Evolutionary conservation across 176 grass and related monocot genomes (phyloP).

Genomic region (Musa beccarii): DNA sequence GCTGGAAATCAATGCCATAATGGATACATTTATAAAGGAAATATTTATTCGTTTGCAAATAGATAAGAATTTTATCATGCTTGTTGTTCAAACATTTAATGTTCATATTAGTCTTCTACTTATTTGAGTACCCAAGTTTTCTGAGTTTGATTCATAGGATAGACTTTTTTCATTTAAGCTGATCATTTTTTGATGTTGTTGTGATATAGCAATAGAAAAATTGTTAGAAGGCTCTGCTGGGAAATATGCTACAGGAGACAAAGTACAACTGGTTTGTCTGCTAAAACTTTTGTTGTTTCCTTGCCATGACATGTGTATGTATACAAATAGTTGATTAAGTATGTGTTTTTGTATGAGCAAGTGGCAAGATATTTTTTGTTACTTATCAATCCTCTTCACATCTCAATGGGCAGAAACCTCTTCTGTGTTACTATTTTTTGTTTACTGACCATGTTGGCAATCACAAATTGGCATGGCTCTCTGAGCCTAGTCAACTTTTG

Average conservation of each 20-base stretch:
- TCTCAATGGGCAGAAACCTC: background rate
- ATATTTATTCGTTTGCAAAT: background rate
- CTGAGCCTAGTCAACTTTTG: background rate
- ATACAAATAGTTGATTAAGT: background rate
- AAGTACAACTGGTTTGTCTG: conserved; percentile 52
- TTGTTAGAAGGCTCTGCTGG: conserved; percentile 48
- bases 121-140: background rate
- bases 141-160: background rate
- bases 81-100: background rate
- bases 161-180: background rate
- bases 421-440: background rate
- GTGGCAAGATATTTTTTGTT: background rate
- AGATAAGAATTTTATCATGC: background rate
- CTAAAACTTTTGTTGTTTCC: background rate
- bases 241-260: conserved; percentile 73
- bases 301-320: background rate
- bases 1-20: too few species aligned
- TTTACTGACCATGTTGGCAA: too few species aligned
- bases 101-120: background rate
- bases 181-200: conserved; percentile 13
- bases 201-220: conserved; percentile 53
- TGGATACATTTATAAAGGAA: too few species aligned
- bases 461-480: too few species aligned
- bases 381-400: background rate
- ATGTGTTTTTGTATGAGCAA: too few species aligned